Base-by-base conservation (phyloP, 352 stramenopile genomes). In the Globisporangium spiculum region DNA sequence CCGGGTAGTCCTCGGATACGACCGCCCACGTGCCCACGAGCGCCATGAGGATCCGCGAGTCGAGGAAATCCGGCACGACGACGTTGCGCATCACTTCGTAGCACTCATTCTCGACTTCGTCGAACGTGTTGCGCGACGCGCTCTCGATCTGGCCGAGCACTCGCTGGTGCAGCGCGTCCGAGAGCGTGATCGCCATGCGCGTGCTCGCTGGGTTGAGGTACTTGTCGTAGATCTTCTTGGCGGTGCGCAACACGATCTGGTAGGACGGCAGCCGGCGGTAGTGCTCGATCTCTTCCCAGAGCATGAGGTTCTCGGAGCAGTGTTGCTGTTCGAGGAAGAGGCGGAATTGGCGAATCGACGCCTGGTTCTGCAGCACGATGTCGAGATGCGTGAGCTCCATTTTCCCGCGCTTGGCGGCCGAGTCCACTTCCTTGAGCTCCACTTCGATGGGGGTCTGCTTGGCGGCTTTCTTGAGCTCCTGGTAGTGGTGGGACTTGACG, bases 141-240 rank as follows among this genome's bases (percentile, higher is more conserved):
- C 75, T 82, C 9, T 94, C 87, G 10, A 94, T 68, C 32, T 88
- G 81, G 2, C 70, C 62, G n/a, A 80, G 67, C 12, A 93, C 75
- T 27, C 83, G 82, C 10, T 72, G 70, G 8, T 70, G 77, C 16
- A 92, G 60, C n/a, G 76, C 77, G 14, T 81, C 68, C 1, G 79
- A 75, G 5, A 94, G 55, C 5, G 77, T 70, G 65, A 94, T 89
- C 44, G 77, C 70, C 55, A 80, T 86, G 26, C 80, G 75, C 30
- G 77, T 67, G 67, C 85, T 92, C 53, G 36, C 73, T 10, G 78
- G 80, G 70, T 90, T 91, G 41, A 94, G 65, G 68, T 92, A 94
- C 73, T 94, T 94, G 72, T 93, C 87, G 69, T 90, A 91, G 60
- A 94, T 91, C 66, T 94, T 94, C 71, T 88, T 88, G 54, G 87